Evolutionary conservation across 2,329 filamentous ascomycete genomes (phyloP).

Genomic region (Trichoderma koningiopsis): DNA sequence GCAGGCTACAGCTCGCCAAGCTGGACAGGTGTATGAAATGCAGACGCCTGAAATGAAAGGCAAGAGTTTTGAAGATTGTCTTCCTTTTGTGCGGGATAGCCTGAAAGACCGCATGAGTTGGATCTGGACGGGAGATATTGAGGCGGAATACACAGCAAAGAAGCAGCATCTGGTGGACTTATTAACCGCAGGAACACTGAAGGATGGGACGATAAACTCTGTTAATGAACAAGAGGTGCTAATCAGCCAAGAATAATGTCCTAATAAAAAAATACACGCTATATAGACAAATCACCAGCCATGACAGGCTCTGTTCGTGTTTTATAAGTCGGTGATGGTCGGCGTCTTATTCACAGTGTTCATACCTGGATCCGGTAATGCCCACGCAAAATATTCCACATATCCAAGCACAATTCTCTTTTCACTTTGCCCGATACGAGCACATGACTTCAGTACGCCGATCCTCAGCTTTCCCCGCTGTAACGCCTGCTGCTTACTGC

Average conservation of each 20-base stretch:
- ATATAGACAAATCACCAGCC: not conserved
- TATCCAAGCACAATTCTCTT: not conserved
- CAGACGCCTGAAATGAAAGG: constrained; percentile 16
- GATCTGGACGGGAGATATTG: constrained; percentile 20
- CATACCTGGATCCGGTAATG: not conserved
- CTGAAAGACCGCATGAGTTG: constrained; percentile 15
- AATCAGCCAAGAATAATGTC: not conserved
- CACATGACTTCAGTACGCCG: not conserved
- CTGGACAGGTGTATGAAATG: constrained; percentile 15
- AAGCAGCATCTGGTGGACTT: not conserved
- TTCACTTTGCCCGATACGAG: not conserved
- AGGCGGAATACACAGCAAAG: constrained; percentile 10
- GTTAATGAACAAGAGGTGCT: not conserved
- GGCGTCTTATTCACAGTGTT: not conserved
- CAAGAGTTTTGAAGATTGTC: not conserved
- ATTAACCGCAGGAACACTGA: not conserved
- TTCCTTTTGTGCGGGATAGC: constrained; percentile 12
- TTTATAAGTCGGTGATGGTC: not conserved
- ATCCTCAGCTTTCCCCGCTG: constrained; percentile 4
- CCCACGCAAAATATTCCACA: not conserved
- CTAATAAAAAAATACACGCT: not conserved
- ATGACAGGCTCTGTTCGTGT: not conserved
- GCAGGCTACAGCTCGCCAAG: constrained; percentile 18
- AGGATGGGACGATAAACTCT: not conserved
- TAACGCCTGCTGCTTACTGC: not conserved